Base-by-base conservation (phyloP, 2,329 filamentous ascomycete species). In the Rasamsonia emersonii region DNA sequence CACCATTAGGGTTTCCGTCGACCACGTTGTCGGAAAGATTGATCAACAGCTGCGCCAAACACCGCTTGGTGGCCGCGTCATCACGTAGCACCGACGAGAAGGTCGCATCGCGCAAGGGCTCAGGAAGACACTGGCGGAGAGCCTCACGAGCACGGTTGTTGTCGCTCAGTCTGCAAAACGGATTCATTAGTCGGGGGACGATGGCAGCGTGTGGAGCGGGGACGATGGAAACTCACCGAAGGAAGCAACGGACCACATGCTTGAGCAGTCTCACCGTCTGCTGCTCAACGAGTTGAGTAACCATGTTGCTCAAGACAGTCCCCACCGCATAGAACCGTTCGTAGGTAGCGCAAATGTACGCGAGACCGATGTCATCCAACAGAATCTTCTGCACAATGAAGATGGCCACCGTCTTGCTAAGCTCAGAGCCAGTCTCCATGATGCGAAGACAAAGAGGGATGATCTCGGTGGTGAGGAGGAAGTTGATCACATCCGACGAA, bases 371-470 rank as follows among this genome's bases (percentile, higher is more conserved):
- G 51, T 98, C 91, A 54, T 98, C 91, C 3, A 98, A 75, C 32
- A 98, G 67, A 16, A 98, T 98, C 71, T 98, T 98, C 63, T 98
- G 91, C 11, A 98, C 91, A 50, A 98, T 98, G 67, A 98, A 98
- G 50, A 98, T 98, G 37, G 91, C 91, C 9, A 98, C 91, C 1
- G 91, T 98, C 70, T 98, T 98, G 70, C 86, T 95, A 39, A 98
- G 73, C 62, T 98, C 91, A 1, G 88, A 95, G 30, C 91, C 91
- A 0, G 91, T 98, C 67, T 98, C 91, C 91, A 98, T 98, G 53
- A 98, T 98, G 39, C 91, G 80, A 26, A 98, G 78, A 59, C 91
- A 98, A 9, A 98, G 75, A 7, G 91, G 91, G 37, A 98, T 98
- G 46, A 98, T 98, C 64, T 98, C 91, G 18, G 91, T 98, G 2